phyloP scores from a whole-genome alignment of 1,284 basidiomycete species.

The Trichosporon sp. region DNA sequence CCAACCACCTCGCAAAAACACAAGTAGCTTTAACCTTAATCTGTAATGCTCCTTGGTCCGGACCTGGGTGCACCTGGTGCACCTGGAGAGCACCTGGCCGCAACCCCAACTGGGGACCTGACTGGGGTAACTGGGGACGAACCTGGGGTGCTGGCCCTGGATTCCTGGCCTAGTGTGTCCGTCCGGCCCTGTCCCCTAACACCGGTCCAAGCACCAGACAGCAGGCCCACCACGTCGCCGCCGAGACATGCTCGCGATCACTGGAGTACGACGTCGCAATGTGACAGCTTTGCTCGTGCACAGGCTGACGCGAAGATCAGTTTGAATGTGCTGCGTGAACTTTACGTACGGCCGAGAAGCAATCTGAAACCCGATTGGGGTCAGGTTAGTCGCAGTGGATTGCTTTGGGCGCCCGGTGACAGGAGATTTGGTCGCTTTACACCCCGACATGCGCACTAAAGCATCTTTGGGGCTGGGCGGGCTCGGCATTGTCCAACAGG shows the following conservation, averaged over 20 bases:
- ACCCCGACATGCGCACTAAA: neutral
- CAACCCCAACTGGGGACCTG: no score
- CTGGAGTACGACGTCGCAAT: neutral
- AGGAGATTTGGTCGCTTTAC: neutral
- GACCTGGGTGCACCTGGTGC: neutral
- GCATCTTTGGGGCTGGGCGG: neutral
- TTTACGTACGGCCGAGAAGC: neutral
- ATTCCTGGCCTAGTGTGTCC: neutral
- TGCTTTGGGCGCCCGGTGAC: neutral
- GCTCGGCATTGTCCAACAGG: neutral
- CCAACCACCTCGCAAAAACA: neutral
- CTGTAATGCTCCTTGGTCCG: neutral
- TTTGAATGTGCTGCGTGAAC: neutral
- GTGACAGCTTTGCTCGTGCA: neutral
- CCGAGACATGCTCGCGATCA: neutral
- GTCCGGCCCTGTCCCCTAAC: neutral
- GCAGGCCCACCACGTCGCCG: neutral
- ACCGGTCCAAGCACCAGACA: neutral
- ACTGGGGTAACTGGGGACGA: no score
- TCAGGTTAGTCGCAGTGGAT: neutral
- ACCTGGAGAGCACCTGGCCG: no score
- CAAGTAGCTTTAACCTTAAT: constrained; percentile 12
- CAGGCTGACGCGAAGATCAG: neutral
- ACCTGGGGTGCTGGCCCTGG: neutral
- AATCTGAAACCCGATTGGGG: neutral